Conservation (phyloP, 805 yeast species). For the Metschnikowia aberdeeniae region DNA sequence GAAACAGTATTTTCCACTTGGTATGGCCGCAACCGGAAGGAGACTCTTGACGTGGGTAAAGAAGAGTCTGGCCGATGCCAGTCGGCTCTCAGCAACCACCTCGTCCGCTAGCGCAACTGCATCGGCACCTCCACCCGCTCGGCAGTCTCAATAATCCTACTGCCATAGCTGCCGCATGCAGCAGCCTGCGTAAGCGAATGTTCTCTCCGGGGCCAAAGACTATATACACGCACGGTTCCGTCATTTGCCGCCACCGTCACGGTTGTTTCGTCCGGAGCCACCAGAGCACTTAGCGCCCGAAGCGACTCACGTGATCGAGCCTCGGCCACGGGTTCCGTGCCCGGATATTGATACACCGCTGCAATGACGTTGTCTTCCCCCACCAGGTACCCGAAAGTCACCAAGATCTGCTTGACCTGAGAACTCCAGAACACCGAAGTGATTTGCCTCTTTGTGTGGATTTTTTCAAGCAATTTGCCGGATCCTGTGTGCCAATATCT, state of each 20-base stretch:
- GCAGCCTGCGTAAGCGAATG: slow-evolving; percentile 28
- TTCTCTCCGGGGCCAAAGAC: slow-evolving; percentile 53
- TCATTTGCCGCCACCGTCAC: slow-evolving; percentile 77
- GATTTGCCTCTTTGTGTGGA: slow-evolving; percentile 65
- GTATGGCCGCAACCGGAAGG: neutral
- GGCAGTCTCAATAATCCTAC: slow-evolving; percentile 51
- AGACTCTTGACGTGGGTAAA: too few species aligned
- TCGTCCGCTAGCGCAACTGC: slow-evolving; percentile 5
- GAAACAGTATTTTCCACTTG: too few species aligned
- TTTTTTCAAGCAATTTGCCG: slow-evolving; percentile 62
- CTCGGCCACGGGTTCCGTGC: slow-evolving; percentile 44
- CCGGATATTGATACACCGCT: slow-evolving; percentile 65
- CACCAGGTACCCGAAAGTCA: slow-evolving; percentile 79
- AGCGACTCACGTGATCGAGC: slow-evolving; percentile 46
- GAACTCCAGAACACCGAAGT: slow-evolving; percentile 78
- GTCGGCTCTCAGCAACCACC: too few species aligned
- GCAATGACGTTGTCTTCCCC: slow-evolving; percentile 39
- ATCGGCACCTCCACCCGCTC: slow-evolving; percentile 45
- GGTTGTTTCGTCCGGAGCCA: slow-evolving; percentile 59
- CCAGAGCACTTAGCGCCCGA: slow-evolving; percentile 62
- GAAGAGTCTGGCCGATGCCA: too few species aligned
- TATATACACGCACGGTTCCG: slow-evolving; percentile 70
- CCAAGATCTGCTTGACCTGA: slow-evolving; percentile 59
- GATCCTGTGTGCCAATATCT: slow-evolving; percentile 83
- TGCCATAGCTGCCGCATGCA: slow-evolving; percentile 47